Base-by-base conservation (phyloP, 306 rosid genomes). In the Dryas drummondii region DNA sequence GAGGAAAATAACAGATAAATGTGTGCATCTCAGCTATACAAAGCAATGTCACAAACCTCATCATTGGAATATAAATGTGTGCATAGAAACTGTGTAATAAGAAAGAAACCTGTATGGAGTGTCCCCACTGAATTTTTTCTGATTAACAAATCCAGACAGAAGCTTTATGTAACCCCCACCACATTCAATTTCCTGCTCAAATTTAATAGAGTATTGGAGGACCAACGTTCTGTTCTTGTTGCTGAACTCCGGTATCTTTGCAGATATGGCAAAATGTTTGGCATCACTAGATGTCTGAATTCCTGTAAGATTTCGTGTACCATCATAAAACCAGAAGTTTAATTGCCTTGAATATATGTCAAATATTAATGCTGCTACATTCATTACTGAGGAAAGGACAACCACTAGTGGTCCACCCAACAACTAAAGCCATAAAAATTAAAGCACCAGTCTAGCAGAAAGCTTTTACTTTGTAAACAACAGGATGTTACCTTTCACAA, bases 101-200 rank as follows among this genome's bases (percentile, higher is more conserved):
- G 27, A 10, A 63, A 73, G 81, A 22, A n/a, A 94, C 98, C 97
- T 94, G 82, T 94, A 91, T 53, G 98, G 97, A 58, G 97, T 90
- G 78, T 94, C 98, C 51, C 96, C 98, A 0, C 96, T 96, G 82
- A 85, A 94, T 81, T 90, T 94, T 87, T 90, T 94, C 76, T 94
- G 98, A 86, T 91, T 94, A 76, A 94, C 98, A 88, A 86, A 94
- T 68, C 94, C 98, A 78, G 98, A 91, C 53, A 82, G 88, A 76
- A 94, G 97, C 85, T 94, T 94, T 69, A 94, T 83, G 83, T 94
- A 94, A 66, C 97, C 98, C 10, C 98, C 98, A 7, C 97, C 98
- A 13, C 98, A 91, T 83, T 94, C 98, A 76, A 94, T 91, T 68
- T 91, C 98, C 88, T 94, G 98, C 76, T 94, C 98, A 80, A 94